Evolutionary conservation across 2,329 filamentous ascomycete genomes (phyloP).

Genomic region (Colletotrichum sp.): DNA sequence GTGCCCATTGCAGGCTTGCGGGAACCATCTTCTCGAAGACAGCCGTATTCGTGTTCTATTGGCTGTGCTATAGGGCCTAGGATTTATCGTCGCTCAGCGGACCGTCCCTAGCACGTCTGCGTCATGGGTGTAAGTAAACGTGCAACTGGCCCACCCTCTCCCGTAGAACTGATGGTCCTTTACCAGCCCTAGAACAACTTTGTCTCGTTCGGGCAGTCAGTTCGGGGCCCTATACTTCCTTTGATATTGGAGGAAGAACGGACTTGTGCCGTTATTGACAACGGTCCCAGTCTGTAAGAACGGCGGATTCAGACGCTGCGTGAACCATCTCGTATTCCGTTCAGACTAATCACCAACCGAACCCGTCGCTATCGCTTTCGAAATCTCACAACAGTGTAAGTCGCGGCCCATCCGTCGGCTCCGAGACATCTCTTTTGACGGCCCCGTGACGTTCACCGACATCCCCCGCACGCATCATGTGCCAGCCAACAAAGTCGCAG

Average conservation of each 20-base stretch:
- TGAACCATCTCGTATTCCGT: not conserved
- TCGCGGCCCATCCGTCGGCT: not conserved
- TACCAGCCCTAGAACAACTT: not conserved
- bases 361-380: not conserved
- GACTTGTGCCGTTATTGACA: not conserved
- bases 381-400: not conserved
- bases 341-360: not conserved
- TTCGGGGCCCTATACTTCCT: not conserved
- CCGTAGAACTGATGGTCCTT: not conserved
- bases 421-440: not conserved
- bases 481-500: not conserved
- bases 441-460: not conserved
- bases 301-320: not conserved
- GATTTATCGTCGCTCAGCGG: not conserved
- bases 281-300: not conserved
- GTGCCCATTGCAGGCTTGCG: not conserved
- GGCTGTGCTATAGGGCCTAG: not conserved
- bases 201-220: not conserved
- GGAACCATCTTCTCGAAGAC: not conserved
- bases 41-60: not conserved
- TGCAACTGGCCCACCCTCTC: not conserved
- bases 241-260: not conserved
- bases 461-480: not conserved
- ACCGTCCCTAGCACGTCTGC: not conserved
- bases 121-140: not conserved